These are phyloP conservation scores for Monilinia laxa DNA, from an alignment of 2,329 filamentous ascomycete genomes.

Conservation along the genomic window DNA sequence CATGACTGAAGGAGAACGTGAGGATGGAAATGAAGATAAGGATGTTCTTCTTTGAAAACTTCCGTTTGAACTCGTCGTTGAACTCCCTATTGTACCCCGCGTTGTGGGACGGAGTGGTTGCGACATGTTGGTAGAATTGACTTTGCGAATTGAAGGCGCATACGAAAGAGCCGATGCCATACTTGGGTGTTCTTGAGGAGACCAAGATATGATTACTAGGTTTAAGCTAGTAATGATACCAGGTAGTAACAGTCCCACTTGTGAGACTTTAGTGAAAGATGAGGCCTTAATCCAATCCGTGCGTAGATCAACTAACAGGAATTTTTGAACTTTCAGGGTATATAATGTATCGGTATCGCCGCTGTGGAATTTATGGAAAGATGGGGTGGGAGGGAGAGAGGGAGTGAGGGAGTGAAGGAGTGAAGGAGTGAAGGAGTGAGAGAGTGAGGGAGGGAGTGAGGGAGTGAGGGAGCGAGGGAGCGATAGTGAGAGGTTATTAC, in stretches of 20 bases:
- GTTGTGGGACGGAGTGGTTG: constrained; percentile 34
- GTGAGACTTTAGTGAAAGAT: constrained; percentile 19
- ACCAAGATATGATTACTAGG: constrained; percentile 25
- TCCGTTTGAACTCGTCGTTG: constrained; percentile 37
- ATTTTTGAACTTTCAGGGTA: neutral
- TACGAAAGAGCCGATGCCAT: constrained; percentile 30
- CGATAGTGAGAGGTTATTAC: too few species aligned
- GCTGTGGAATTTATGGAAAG: too few species aligned
- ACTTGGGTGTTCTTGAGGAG: constrained; percentile 11
- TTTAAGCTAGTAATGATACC: constrained; percentile 19
- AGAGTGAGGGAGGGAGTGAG: too few species aligned
- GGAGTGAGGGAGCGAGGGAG: too few species aligned
- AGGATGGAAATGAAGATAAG: constrained; percentile 62
- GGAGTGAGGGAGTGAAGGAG: too few species aligned
- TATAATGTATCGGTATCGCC: too few species aligned
- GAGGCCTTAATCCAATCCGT: constrained; percentile 24
- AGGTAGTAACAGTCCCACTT: constrained; percentile 19
- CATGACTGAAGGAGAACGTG: constrained; percentile 58
- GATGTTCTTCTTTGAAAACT: constrained; percentile 50
- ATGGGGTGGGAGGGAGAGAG: too few species aligned
- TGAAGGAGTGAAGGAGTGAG: too few species aligned
- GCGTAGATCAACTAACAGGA: constrained; percentile 1
- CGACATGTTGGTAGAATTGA: constrained; percentile 28
- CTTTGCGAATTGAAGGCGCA: constrained; percentile 28
- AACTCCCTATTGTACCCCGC: constrained; percentile 31